A percentile compares a stretch with the other conserved stretches of the same genome.
Conservation (phyloP, 306 rosid species). For the Cyamopsis tetragonoloba region DNA sequence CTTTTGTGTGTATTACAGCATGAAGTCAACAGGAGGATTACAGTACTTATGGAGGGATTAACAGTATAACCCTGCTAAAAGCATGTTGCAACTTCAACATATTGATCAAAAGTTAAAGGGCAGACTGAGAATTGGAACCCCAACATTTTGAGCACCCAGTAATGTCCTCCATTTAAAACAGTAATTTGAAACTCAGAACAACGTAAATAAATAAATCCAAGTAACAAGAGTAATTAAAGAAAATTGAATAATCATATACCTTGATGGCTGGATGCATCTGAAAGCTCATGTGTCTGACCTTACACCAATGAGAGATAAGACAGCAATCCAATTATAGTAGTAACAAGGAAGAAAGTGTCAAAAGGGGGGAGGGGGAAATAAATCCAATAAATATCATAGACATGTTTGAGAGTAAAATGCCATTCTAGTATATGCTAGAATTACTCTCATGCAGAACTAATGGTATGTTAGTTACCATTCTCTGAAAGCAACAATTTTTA, state of each 20-base stretch:
- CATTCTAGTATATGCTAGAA: not conserved
- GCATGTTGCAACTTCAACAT: not conserved
- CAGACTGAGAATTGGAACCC: not conserved
- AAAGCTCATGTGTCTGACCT: slow-evolving; percentile 43
- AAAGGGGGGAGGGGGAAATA: not conserved
- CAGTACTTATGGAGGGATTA: not conserved
- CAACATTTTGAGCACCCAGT: not conserved
- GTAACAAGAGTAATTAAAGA: not conserved
- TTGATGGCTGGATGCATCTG: slow-evolving; percentile 40
- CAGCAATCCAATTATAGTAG: not conserved
- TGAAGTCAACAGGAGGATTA: not conserved
- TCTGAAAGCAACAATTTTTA: not conserved
- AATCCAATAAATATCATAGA: not conserved
- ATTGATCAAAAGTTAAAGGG: slow-evolving; percentile 5
- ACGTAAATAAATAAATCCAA: not conserved
- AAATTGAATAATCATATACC: slow-evolving; percentile 32
- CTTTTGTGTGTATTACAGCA: not conserved
- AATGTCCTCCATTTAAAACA: not conserved
- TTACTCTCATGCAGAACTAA: not conserved
- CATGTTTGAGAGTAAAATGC: not conserved
- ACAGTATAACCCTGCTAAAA: not conserved
- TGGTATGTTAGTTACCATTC: not conserved
- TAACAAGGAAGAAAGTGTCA: slow-evolving; percentile 8
- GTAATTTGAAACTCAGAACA: not conserved
- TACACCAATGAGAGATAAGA: slow-evolving; percentile 23